Base-by-base conservation (phyloP, 2,329 filamentous ascomycete species). In the Huntiella moniliformis region DNA sequence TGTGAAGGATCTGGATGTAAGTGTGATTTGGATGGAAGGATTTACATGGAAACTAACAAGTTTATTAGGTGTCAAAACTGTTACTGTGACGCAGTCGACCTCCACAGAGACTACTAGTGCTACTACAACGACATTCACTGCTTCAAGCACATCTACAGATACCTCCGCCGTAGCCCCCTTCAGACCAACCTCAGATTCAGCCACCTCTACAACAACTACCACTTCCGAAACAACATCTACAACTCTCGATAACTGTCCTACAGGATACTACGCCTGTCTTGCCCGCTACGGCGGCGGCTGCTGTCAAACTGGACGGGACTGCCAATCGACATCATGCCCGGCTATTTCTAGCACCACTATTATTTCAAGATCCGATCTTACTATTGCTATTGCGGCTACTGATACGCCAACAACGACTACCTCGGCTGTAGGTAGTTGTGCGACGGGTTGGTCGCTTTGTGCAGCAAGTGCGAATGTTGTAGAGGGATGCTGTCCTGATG, bases 241-340 rank as follows among this genome's bases (percentile, higher is more conserved):
- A 42, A 62, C 59, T 8, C 57, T 54, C 41, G 39, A 52, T 57
- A 47, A 53, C 54, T 96, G 88, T 54, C 88, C 88, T 0, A 87
- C 79, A 0, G 87, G 87, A 2, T 96, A 87, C 66, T 96, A 96
- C 60, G 79, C 84, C 43, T 96, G 88, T 61, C 74, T 79, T 2
- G 88, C 88, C 2, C 77, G 77, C 50, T 84, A 87, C 49, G 85
- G 82, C 11, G 85, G 85, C 15, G 73, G 73, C 2, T 96, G 88
- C 64, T 96, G 88, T 63, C 81, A 82, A 48, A 86, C 84, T 0
- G 87, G 85, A 2, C 75, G 87, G 15, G 73, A 93, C 62, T 96
- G 88, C 62, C 74, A 80, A 50, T 80, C 77, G 0, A 82, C 81
- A 0, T 82, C 79, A 5, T 96, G 88, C 55, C 82, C 83, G 0